Conservation (phyloP, 441 rosid species). For the Geranium incanum region DNA sequence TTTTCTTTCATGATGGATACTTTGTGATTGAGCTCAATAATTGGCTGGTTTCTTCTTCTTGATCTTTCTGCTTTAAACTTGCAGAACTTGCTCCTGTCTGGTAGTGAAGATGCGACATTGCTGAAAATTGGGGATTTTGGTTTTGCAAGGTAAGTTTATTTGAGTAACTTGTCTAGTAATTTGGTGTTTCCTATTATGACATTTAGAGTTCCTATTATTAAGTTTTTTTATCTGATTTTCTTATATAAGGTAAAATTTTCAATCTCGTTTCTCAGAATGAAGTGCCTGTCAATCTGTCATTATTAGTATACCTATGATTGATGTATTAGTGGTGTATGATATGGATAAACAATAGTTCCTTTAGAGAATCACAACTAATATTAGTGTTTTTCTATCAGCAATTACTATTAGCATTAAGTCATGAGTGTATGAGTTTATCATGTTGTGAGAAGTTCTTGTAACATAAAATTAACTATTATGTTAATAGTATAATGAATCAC, state of each 20-base stretch:
- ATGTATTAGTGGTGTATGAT: neutral
- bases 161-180: neutral
- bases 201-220: neutral
- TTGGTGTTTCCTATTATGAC: neutral
- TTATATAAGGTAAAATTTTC: neutral
- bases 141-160: constrained; percentile 59
- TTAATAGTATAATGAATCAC: neutral
- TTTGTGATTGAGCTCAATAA: constrained; percentile 6
- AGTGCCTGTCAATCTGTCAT: neutral
- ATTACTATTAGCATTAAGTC: no score
- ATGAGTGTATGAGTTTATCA: neutral
- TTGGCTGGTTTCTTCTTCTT: constrained; percentile 16
- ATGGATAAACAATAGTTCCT: neutral
- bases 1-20: constrained; percentile 10
- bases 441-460: neutral
- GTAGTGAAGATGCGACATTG: constrained; percentile 42
- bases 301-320: neutral
- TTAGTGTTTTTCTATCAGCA: neutral
- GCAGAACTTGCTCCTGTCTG: constrained; percentile 70
- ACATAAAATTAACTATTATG: neutral
- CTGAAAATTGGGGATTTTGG: constrained; percentile 91
- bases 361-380: neutral
- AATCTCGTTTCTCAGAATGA: neutral
- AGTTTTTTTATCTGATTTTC: neutral
- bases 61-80: constrained; percentile 18